Evolutionary conservation across 768 basidiomycete genomes (phyloP).

Genomic region (Lactarius evosmus): DNA sequence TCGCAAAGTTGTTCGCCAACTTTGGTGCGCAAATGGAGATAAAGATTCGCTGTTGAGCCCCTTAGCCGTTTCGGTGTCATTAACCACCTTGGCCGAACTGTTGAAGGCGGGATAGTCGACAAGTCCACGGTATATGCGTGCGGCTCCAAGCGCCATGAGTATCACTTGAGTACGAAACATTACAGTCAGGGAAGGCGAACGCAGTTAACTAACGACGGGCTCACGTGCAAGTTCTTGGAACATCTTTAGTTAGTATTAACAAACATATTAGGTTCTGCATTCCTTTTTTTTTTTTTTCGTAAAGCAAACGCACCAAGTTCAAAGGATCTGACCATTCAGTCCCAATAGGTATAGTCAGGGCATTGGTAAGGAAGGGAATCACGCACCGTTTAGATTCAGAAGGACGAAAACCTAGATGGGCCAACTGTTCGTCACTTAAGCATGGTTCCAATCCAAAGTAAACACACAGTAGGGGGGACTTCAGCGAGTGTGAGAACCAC

Average conservation of each 20-base stretch:
- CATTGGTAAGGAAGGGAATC: neutral
- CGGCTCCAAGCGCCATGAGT: constrained; percentile 13
- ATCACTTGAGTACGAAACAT: constrained; percentile 9
- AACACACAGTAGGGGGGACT: constrained; percentile 18
- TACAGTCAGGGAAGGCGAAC: neutral
- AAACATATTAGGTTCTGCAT: neutral
- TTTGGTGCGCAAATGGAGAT: neutral
- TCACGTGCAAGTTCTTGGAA: constrained; percentile 16
- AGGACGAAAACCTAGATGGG: constrained; percentile 17
- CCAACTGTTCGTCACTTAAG: neutral
- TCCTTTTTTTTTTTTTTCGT: neutral
- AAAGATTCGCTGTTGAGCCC: neutral
- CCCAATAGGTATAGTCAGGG: neutral
- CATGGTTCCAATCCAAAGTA: neutral
- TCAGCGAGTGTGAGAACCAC: constrained; percentile 15
- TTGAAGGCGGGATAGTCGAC: neutral
- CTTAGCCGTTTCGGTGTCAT: neutral
- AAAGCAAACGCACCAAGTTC: constrained; percentile 18
- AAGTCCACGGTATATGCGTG: constrained; percentile 24
- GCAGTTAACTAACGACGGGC: neutral
- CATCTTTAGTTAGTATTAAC: neutral
- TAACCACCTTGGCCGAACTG: neutral
- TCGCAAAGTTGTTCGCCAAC: neutral
- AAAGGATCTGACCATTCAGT: constrained; percentile 8
- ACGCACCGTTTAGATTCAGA: constrained; percentile 23